Evolutionary conservation across 345 rosid species (phyloP).

Genomic region (Pistacia vera): DNA sequence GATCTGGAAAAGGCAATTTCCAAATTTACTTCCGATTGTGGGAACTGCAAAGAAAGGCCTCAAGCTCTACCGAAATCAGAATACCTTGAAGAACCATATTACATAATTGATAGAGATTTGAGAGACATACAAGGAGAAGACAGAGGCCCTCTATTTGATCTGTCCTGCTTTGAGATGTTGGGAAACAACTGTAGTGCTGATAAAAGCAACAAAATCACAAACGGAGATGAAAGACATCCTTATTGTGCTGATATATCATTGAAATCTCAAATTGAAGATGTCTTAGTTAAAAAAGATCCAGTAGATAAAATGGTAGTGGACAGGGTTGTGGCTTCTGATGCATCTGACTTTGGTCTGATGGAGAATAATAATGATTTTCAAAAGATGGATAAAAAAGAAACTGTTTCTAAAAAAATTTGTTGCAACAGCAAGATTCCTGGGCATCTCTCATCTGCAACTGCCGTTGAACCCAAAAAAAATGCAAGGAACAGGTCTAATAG

Average conservation of each 20-base stretch:
- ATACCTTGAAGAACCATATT: slow-evolving; percentile 29
- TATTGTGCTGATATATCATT: slow-evolving; percentile 1
- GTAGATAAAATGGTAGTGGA: neutral
- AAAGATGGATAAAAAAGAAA: neutral
- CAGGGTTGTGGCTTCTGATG: slow-evolving; percentile 8
- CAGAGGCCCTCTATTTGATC: slow-evolving; percentile 17
- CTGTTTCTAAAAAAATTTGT: neutral
- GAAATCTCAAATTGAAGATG: slow-evolving; percentile 13
- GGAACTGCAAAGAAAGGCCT: neutral
- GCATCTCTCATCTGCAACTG: neutral
- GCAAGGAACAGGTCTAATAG: neutral
- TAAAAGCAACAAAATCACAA: slow-evolving; percentile 3
- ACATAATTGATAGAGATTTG: slow-evolving; percentile 16
- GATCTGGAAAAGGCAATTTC: slow-evolving; percentile 9
- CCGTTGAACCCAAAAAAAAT: neutral
- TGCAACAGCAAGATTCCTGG: slow-evolving; percentile 6
- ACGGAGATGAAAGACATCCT: neutral
- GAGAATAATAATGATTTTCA: neutral
- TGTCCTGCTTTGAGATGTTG: slow-evolving; percentile 24
- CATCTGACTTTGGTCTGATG: neutral
- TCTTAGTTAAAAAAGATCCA: neutral
- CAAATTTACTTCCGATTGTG: neutral
- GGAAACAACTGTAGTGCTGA: slow-evolving; percentile 5
- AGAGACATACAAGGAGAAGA: slow-evolving; percentile 18
- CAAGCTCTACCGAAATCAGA: neutral